These are phyloP conservation scores for Rhynchospora tenuis DNA, from an alignment of 176 grass and related monocot genomes.

Conservation along the genomic window DNA sequence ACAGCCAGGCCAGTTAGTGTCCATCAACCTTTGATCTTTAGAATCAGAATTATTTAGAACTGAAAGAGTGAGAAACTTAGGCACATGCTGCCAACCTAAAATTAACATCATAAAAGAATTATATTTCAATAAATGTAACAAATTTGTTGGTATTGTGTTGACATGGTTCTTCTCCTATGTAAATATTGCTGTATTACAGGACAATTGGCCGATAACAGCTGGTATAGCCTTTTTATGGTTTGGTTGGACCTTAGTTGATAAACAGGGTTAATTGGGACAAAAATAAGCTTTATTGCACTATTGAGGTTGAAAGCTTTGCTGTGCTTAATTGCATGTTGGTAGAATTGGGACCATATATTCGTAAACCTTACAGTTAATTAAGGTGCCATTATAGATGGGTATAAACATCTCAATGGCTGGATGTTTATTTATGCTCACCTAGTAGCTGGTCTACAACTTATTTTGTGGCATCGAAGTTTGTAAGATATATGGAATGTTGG, in stretches of 20 bases:
- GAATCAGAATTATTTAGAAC: not conserved
- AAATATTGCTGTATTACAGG: not conserved
- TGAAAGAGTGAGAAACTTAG: not conserved
- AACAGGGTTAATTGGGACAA: not conserved
- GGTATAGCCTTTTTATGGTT: not conserved
- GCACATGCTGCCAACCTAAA: not conserved
- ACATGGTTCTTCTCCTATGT: not conserved
- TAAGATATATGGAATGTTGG: not conserved
- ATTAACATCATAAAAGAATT: not conserved
- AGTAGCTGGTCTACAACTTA: not conserved
- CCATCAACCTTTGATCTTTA: conserved; percentile 23
- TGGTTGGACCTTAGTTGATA: not conserved
- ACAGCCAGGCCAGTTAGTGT: conserved; percentile 88
- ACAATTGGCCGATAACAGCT: not conserved
- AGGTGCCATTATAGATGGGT: not conserved
- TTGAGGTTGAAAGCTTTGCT: not conserved
- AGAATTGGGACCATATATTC: not conserved
- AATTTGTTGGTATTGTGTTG: not conserved
- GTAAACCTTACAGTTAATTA: not conserved
- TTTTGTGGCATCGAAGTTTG: not conserved
- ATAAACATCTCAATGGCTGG: not conserved
- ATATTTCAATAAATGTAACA: not conserved
- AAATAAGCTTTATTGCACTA: not conserved
- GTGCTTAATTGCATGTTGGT: not conserved
- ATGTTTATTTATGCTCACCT: not conserved